These are phyloP conservation scores for Beauveria caledonica DNA, from an alignment of 2,329 filamentous ascomycete species.

Conservation along the genomic window DNA sequence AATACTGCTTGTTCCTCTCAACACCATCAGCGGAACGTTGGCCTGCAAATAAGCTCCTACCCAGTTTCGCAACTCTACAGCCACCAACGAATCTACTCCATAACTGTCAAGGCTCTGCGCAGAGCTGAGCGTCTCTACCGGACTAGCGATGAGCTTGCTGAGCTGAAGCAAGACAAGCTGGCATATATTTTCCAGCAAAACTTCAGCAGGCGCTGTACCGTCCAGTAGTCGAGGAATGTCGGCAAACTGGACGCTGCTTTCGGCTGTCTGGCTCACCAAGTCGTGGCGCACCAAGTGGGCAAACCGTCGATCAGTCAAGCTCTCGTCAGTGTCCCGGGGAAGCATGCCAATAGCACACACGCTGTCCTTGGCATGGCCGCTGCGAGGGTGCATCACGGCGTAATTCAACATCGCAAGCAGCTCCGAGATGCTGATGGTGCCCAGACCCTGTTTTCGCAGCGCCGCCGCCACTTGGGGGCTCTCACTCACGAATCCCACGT, in stretches of 20 bases:
- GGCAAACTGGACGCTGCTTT: slow-evolving; percentile 1
- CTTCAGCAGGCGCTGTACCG: slow-evolving; percentile 16
- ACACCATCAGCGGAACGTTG: slow-evolving; percentile 17
- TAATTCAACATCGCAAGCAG: not conserved
- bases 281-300: slow-evolving; percentile 14
- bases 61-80: slow-evolving; percentile 23
- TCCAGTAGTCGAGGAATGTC: not conserved
- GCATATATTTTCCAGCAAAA: slow-evolving; percentile 18
- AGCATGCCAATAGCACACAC: slow-evolving; percentile 19
- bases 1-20: slow-evolving; percentile 18
- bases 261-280: slow-evolving; percentile 14
- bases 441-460: slow-evolving; percentile 18
- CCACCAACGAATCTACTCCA: slow-evolving; percentile 23
- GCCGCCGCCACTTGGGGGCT: not conserved
- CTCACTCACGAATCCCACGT: slow-evolving; percentile 25
- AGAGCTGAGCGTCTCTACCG: slow-evolving; percentile 15
- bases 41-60: slow-evolving; percentile 13
- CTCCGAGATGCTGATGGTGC: slow-evolving; percentile 14
- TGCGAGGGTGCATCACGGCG: not conserved
- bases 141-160: slow-evolving; percentile 11
- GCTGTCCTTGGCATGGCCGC: slow-evolving; percentile 15
- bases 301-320: not conserved
- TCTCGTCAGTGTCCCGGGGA: not conserved
- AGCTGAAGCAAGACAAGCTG: not conserved
- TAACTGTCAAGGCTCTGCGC: slow-evolving; percentile 14